Base-by-base conservation (phyloP, 768 basidiomycete species). In the Auricularia auricula-judae region DNA sequence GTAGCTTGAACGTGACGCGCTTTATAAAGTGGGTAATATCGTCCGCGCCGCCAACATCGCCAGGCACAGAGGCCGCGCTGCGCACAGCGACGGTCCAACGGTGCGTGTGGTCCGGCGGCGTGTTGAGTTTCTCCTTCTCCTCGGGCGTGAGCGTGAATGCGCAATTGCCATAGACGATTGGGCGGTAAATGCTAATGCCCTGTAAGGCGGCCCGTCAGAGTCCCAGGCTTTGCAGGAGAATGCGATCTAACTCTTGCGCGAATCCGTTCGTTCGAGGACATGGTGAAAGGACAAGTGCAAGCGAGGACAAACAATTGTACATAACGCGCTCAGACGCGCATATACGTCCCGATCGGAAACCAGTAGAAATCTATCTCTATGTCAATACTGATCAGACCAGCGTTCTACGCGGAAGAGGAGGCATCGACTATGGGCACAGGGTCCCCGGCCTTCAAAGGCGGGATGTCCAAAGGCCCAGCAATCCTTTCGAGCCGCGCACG, bases 81-180 rank as follows among this genome's bases (percentile, higher is more conserved):
- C 97, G 86, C 33, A 99, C 84, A 34, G 93, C 95, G 65, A 99
- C 88, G 0, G 94, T 98, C 97, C 97, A 99, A 66, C 85, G 84
- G 74, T 98, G 96, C 2, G 96, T 98, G 70, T 95, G 93, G 68
- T 93, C 91, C 5, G 83, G 81, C 34, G 81, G 76, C 16, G 77
- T 71, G 3, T 81, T 76, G 7, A 14, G 59, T 36, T 34, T 47
- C 29, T 42, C 56, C 63, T 85, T 82, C 72, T 97, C 94, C 69
- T 86, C 84, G 16, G 82, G 76, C 0, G 84, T 87, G 66, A 99
- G 74, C 63, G 93, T 84, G 0, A 83, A 81, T 36, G 96, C 92
- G 12, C 88, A 90, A 74, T 98, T 98, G 60, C 97, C 97, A 76
- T 98, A 98, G 66, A 98, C 91, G 68, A 99, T 85, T 1, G 95